Evolutionary conservation across 2,329 filamentous ascomycete species (phyloP).

Genomic region (Dothideomycetes sp.): DNA sequence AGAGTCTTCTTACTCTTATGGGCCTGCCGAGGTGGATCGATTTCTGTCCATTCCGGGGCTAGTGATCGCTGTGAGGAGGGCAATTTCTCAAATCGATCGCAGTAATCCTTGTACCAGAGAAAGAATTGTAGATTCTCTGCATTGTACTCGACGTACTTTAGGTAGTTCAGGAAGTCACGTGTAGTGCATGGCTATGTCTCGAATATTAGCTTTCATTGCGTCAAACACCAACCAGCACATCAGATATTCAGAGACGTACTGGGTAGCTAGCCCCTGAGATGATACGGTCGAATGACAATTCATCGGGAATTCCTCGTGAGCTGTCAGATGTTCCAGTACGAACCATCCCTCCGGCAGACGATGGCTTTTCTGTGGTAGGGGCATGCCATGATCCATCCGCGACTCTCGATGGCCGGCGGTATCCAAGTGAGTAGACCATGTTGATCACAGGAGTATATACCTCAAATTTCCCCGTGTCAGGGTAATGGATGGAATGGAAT

Average conservation of each 20-base stretch:
- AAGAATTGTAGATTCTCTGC: slow-evolving; percentile 75
- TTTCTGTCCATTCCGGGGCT: slow-evolving; percentile 55
- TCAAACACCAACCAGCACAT: not conserved
- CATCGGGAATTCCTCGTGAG: slow-evolving; percentile 56
- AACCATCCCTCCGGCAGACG: too few relatives aligned
- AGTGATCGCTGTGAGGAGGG: slow-evolving; percentile 45
- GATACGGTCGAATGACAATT: slow-evolving; percentile 67
- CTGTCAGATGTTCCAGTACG: slow-evolving; percentile 36
- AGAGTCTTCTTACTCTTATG: slow-evolving; percentile 36
- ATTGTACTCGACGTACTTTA: slow-evolving; percentile 67
- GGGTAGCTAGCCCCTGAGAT: slow-evolving; percentile 67
- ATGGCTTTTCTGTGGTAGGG: too few relatives aligned
- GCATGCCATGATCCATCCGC: slow-evolving; percentile 24
- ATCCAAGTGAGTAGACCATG: slow-evolving; percentile 41
- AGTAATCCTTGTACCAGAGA: slow-evolving; percentile 52
- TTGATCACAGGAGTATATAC: too few relatives aligned
- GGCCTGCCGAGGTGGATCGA: slow-evolving; percentile 13
- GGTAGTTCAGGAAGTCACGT: slow-evolving; percentile 77
- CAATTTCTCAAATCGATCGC: slow-evolving; percentile 49
- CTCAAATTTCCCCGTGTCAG: too few relatives aligned
- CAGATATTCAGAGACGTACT: slow-evolving; percentile 41
- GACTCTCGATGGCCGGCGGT: slow-evolving; percentile 36
- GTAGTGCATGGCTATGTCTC: slow-evolving; percentile 59
- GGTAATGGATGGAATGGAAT: too few relatives aligned
- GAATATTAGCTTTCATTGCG: not conserved